These are phyloP conservation scores for Neopestalotiopsis rosae DNA, from an alignment of 2,329 filamentous ascomycete genomes.

Conservation along the genomic window DNA sequence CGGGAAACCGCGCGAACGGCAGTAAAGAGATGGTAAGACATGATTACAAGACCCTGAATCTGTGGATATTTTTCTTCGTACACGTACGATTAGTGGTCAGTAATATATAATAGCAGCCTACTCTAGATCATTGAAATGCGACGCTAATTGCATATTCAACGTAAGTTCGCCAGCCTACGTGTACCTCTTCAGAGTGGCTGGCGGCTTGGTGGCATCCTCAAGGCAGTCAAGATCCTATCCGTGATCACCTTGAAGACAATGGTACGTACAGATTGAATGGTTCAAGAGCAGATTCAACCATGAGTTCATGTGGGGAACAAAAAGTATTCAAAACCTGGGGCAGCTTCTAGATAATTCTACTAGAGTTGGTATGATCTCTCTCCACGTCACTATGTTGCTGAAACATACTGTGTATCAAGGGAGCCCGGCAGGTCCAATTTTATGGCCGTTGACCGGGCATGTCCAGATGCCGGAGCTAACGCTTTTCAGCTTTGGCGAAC, in stretches of 20 bases:
- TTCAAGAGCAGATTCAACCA: neutral
- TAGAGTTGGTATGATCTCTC: neutral
- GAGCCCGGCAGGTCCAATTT: neutral
- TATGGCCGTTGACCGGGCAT: neutral
- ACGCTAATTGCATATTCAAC: neutral
- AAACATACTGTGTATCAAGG: neutral
- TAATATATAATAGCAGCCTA: too few relatives aligned
- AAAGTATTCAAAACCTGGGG: neutral
- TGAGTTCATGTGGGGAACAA: conserved; percentile 6
- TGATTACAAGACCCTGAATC: conserved; percentile 11
- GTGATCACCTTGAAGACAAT: neutral
- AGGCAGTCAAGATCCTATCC: neutral
- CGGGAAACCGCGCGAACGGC: conserved; percentile 22
- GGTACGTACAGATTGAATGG: neutral
- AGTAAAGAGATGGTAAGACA: conserved; percentile 29
- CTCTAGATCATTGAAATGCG: neutral
- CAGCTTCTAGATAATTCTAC: neutral
- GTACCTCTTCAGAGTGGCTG: too few relatives aligned
- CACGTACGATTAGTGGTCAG: too few relatives aligned
- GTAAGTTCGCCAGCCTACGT: neutral
- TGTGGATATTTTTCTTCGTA: neutral
- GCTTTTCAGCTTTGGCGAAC: too few relatives aligned
- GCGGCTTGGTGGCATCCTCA: neutral
- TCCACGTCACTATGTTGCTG: neutral
- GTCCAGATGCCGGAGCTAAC: conserved; percentile 8